phyloP scores from a whole-genome alignment of 2,329 filamentous ascomycete genomes.

The Aspergillus nomiae region DNA sequence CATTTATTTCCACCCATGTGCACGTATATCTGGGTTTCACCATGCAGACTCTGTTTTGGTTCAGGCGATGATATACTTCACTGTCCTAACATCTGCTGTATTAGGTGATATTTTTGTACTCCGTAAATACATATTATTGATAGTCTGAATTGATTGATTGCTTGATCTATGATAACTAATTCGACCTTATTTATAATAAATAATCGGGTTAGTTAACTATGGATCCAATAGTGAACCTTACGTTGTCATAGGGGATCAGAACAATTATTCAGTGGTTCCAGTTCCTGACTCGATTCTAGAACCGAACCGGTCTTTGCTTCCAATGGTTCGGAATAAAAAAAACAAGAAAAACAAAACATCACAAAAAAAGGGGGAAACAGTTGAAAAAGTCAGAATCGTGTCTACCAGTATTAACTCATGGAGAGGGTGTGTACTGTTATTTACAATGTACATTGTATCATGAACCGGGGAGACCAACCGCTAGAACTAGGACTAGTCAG shows the following conservation, averaged over 20 bases:
- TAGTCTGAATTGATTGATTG: too few species aligned
- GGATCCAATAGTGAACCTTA: neutral
- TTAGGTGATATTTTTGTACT: neutral
- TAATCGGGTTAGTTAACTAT: too few species aligned
- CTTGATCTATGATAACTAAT: too few species aligned
- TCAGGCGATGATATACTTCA: too few species aligned
- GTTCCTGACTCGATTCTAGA: neutral
- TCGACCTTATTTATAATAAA: too few species aligned
- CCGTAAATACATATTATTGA: too few species aligned
- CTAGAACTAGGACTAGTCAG: neutral
- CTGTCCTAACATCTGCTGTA: neutral
- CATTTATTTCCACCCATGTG: neutral
- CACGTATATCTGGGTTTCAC: neutral
- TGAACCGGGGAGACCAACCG: neutral
- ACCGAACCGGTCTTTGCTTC: neutral
- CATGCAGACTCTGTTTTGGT: neutral
- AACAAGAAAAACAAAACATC: neutral
- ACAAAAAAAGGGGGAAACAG: neutral
- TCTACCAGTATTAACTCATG: too few species aligned
- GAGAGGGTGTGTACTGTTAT: neutral
- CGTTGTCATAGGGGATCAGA: neutral
- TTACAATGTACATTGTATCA: constrained; percentile 1
- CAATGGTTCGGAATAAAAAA: neutral
- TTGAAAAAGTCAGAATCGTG: too few species aligned
- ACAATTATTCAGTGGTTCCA: neutral